These are phyloP conservation scores for Aspergillus novoparasiticus DNA, from an alignment of 2,329 filamentous ascomycete genomes.

Conservation along the genomic window DNA sequence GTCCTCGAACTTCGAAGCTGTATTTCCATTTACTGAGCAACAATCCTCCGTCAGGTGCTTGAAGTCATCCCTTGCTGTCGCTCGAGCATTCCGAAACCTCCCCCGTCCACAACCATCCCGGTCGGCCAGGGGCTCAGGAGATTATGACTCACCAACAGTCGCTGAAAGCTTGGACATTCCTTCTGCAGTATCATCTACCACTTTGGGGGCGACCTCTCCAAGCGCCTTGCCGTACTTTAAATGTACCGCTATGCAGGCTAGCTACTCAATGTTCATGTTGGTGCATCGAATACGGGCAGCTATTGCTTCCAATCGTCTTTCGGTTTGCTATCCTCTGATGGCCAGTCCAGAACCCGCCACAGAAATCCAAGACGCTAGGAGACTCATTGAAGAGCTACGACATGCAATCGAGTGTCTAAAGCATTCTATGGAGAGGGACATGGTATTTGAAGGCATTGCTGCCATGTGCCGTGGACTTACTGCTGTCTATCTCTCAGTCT, in stretches of 20 bases:
- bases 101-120: conserved; percentile 8
- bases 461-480: not conserved
- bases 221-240: conserved; percentile 10
- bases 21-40: conserved; percentile 26
- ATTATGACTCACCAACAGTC: not conserved
- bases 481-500: not conserved
- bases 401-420: not conserved
- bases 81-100: conserved; percentile 18
- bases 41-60: conserved; percentile 26
- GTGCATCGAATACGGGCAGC: not conserved
- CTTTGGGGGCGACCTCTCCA: not conserved
- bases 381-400: not conserved
- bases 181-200: not conserved
- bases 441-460: not conserved
- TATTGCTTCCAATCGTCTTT: not conserved
- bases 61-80: conserved; percentile 22
- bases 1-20: not conserved
- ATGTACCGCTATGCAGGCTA: not conserved
- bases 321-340: not conserved
- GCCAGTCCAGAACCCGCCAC: not conserved
- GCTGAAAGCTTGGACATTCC: not conserved
- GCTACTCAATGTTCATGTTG: not conserved
- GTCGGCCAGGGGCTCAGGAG: not conserved
- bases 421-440: not conserved
- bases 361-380: not conserved